Evolutionary conservation across 495 filamentous ascomycete genomes (phyloP).

Genomic region (Trichoderma parareesei): DNA sequence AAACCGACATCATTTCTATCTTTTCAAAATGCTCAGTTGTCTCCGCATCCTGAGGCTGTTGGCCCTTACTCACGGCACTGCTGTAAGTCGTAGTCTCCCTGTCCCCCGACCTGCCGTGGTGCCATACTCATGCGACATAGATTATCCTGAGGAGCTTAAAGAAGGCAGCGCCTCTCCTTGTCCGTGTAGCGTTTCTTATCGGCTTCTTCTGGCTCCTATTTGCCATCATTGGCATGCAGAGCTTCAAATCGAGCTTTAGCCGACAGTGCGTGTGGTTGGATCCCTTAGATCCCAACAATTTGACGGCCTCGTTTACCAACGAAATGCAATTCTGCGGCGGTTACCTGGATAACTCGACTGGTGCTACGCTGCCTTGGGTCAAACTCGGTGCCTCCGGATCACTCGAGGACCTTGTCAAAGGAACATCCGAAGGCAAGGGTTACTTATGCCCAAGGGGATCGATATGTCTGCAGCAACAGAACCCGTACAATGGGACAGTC

Average conservation of each 20-base stretch:
- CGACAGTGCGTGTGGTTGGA: conserved; percentile 84
- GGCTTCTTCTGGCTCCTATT: conserved; percentile 99
- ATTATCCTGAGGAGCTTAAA: conserved; percentile 93
- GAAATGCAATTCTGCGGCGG: conserved; percentile 79
- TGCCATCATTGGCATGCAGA: conserved; percentile 92
- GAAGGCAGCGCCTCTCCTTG: conserved; percentile 86
- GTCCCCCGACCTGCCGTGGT: background rate
- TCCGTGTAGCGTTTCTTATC: conserved; percentile 91
- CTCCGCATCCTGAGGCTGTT: conserved; percentile 85
- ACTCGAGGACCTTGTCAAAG: conserved; percentile 30
- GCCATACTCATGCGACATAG: conserved; percentile 30
- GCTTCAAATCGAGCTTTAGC: conserved; percentile 90
- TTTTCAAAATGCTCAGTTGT: conserved; percentile 95
- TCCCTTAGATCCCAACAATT: conserved; percentile 40
- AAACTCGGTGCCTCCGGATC: conserved; percentile 18
- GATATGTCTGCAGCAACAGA: conserved; percentile 66
- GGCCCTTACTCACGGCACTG: conserved; percentile 82
- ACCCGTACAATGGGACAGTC: conserved; percentile 79
- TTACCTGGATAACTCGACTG: conserved; percentile 53
- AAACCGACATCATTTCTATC: conserved; percentile 58
- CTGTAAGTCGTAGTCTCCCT: conserved; percentile 41
- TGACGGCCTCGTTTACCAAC: conserved; percentile 40
- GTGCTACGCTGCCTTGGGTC: conserved; percentile 58
- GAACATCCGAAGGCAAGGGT: conserved; percentile 60
- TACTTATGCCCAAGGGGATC: conserved; percentile 82